Evolutionary conservation across 306 rosid genomes (phyloP).

Genomic region (Dryas alaskensis): DNA sequence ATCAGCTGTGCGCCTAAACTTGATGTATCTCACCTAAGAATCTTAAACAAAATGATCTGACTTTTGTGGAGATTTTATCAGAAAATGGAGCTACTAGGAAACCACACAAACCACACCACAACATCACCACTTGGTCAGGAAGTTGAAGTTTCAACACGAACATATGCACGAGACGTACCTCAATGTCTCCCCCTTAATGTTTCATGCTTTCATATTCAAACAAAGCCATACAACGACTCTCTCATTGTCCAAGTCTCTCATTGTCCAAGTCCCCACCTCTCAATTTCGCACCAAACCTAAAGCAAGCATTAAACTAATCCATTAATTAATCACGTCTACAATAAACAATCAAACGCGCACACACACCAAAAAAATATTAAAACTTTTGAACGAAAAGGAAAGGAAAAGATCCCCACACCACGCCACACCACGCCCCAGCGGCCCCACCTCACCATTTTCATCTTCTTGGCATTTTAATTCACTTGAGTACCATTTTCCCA

Average conservation of each 20-base stretch:
- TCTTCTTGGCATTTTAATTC: neutral
- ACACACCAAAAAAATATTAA: neutral
- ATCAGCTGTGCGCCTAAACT: neutral
- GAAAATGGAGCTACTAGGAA: neutral
- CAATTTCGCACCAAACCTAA: conserved; percentile 18
- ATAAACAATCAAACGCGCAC: conserved; percentile 8
- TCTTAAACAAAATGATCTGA: neutral
- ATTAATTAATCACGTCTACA: neutral
- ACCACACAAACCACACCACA: neutral
- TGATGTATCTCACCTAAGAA: neutral
- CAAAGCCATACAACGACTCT: conserved; percentile 16
- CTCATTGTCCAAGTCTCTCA: conserved; percentile 26
- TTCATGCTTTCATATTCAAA: conserved; percentile 10
- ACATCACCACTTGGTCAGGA: neutral
- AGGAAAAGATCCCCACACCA: neutral
- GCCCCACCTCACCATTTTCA: neutral
- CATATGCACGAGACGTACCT: no score
- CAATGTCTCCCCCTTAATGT: neutral
- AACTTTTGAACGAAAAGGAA: conserved; percentile 1
- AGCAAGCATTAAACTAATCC: conserved; percentile 9
- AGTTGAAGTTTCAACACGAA: neutral
- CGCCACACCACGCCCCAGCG: neutral
- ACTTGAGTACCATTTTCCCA: neutral
- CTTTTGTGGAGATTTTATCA: neutral
- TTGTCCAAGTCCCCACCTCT: neutral